phyloP scores from a whole-genome alignment of 768 basidiomycete species.

The Tylopilus subfusipes region DNA sequence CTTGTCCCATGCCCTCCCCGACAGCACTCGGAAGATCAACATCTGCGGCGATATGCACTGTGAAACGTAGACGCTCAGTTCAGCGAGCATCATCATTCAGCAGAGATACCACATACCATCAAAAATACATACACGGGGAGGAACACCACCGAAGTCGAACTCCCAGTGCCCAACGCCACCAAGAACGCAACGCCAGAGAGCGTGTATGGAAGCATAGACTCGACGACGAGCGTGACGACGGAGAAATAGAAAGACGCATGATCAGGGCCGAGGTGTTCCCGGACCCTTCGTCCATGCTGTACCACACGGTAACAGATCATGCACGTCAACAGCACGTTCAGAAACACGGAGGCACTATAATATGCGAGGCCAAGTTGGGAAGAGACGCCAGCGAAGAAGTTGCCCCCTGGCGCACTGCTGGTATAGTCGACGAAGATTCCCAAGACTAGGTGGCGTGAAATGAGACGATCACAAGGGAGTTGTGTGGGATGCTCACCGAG shows the following conservation, averaged over 20 bases:
- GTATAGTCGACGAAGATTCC: constrained; percentile 12
- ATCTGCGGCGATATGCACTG: constrained; percentile 29
- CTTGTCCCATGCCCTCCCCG: constrained; percentile 11
- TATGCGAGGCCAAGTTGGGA: constrained; percentile 18
- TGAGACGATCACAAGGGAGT: background rate
- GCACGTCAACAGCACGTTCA: constrained; percentile 18
- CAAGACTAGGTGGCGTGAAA: constrained; percentile 8
- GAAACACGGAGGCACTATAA: constrained; percentile 8
- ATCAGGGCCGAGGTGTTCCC: constrained; percentile 13
- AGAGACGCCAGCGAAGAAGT: constrained; percentile 17
- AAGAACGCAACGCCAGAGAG: constrained; percentile 24
- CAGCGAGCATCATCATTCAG: background rate
- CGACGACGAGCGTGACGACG: constrained; percentile 13
- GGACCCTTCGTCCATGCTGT: constrained; percentile 4
- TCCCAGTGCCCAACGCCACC: constrained; percentile 15
- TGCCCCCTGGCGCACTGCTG: constrained; percentile 12
- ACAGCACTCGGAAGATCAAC: constrained; percentile 23
- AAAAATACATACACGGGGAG: constrained; percentile 11
- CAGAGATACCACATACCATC: constrained; percentile 16
- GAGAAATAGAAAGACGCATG: constrained; percentile 17
- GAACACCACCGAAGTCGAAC: constrained; percentile 12
- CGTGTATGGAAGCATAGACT: constrained; percentile 26
- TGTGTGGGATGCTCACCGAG: constrained; percentile 9
- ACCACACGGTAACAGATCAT: constrained; percentile 23
- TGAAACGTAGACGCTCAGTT: background rate